Conservation (phyloP, 2,329 filamentous ascomycete species). For the Pestalotiopsis fici region DNA sequence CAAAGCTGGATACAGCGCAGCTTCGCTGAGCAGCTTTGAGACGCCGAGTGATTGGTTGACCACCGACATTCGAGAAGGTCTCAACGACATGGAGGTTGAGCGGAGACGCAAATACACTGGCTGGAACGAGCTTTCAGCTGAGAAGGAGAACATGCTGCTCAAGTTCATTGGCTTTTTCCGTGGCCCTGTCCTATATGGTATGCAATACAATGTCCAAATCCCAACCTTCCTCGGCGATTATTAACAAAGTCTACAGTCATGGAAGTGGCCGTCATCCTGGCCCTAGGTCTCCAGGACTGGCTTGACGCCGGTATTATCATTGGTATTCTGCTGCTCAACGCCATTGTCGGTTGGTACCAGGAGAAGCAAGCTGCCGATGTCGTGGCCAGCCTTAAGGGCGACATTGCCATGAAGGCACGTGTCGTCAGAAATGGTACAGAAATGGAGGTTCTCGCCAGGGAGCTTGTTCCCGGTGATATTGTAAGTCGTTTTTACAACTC, state of each 20-base stretch:
- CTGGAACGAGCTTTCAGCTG: constrained; percentile 71
- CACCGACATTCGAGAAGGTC: constrained; percentile 67
- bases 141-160: constrained; percentile 75
- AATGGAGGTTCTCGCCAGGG: constrained; percentile 67
- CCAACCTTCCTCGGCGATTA: neutral
- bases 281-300: constrained; percentile 73
- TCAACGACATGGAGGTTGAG: constrained; percentile 61
- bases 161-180: constrained; percentile 77
- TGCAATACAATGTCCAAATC: constrained; percentile 28
- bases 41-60: constrained; percentile 70
- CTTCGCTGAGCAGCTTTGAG: constrained; percentile 34
- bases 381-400: constrained; percentile 70
- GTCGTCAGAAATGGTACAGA: constrained; percentile 68
- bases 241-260: constrained; percentile 52
- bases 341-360: constrained; percentile 75
- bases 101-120: constrained; percentile 65
- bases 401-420: constrained; percentile 72
- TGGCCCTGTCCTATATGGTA: constrained; percentile 75
- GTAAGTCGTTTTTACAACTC: constrained; percentile 40
- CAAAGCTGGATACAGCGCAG: constrained; percentile 22
- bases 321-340: constrained; percentile 72
- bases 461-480: constrained; percentile 73
- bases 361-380: constrained; percentile 77
- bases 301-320: constrained; percentile 75
- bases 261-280: constrained; percentile 72